Percentiles rank a stretch among this genome's conserved stretches.
phyloP scores from a whole-genome alignment of 1,284 basidiomycete species.

The Ceratobasidium sp. region DNA sequence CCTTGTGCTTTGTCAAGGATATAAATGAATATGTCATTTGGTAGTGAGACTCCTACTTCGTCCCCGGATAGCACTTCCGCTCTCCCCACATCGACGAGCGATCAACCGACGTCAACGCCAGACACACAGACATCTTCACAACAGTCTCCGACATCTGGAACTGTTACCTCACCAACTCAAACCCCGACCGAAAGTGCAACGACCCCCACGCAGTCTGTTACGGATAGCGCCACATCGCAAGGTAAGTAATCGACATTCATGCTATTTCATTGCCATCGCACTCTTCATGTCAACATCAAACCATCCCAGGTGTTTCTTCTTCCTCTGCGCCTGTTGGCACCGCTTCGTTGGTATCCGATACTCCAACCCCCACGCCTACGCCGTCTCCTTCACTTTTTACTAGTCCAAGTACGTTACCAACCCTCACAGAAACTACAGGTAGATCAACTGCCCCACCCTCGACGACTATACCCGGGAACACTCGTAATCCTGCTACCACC shows the following conservation, averaged over 20 bases:
- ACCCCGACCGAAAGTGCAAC: neutral
- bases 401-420: constrained; percentile 5
- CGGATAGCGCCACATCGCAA: constrained; percentile 11
- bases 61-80: neutral
- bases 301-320: neutral
- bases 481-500: neutral
- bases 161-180: neutral
- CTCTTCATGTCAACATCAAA: neutral
- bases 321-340: neutral
- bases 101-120: constrained; percentile 13
- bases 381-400: constrained; percentile 4
- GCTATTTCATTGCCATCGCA: neutral
- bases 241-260: constrained; percentile 15
- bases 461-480: neutral
- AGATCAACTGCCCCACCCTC: constrained; percentile 20
- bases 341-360: constrained; percentile 20
- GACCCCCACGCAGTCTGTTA: constrained; percentile 4
- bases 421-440: neutral
- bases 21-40: neutral
- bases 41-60: constrained; percentile 19
- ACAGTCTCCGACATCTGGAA: constrained; percentile 9
- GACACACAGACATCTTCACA: constrained; percentile 18
- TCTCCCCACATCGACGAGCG: constrained; percentile 6
- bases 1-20: neutral
- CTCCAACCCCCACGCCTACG: constrained; percentile 3